Conservation (phyloP, 257 asterid species). For the Petunia secreta region DNA sequence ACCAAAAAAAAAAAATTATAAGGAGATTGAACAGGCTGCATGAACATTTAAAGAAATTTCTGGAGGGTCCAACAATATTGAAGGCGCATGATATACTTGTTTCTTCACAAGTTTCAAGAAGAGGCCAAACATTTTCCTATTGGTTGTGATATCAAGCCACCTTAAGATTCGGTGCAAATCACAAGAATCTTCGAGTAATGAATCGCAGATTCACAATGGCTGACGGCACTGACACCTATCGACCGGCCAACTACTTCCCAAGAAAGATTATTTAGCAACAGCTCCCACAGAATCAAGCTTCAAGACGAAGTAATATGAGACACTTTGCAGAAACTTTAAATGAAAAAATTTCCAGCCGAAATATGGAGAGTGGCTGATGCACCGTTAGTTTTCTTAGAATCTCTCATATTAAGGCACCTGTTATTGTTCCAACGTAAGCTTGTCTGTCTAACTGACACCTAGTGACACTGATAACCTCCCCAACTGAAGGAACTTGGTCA, state of each 20-base stretch:
- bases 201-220: neutral
- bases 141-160: neutral
- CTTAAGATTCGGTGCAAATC: constrained; percentile 26
- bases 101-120: neutral
- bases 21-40: neutral
- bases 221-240: constrained; percentile 19
- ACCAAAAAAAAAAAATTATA: too few species aligned
- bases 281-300: neutral
- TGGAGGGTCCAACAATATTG: neutral
- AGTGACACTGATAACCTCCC: neutral
- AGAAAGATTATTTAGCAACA: neutral
- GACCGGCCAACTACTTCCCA: constrained; percentile 20
- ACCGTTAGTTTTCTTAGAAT: neutral
- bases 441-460: constrained; percentile 1
- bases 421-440: neutral
- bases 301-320: neutral
- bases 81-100: neutral
- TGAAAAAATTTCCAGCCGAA: neutral
- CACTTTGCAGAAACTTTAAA: neutral
- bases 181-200: neutral
- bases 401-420: neutral
- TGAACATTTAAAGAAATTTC: neutral
- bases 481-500: constrained; percentile 18
- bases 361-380: neutral
- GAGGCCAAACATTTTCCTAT: neutral